Evolutionary conservation across 78 protist species (phyloP), one percentile per base, ranked within the genome.

Genomic region (Dictyostelium purpureum): DNA sequence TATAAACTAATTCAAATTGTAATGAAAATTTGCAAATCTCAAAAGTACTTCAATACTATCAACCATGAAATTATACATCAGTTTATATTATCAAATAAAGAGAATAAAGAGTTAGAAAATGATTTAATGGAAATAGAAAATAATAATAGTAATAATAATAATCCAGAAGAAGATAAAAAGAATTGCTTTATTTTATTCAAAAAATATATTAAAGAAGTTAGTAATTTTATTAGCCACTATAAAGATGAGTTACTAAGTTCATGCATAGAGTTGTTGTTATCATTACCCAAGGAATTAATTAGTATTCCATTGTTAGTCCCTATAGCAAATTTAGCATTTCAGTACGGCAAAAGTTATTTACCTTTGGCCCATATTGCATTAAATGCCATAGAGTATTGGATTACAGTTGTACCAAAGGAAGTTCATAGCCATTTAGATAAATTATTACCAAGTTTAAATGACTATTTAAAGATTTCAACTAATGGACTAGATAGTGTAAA

Each of bases 221-320:
- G 77, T 38, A 56, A 28, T 42, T 43, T 56, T 10, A 14, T 80
- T 18, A 40, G 43, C 7, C 92, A 88, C 21, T 96, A 37, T 45
- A 81, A 75, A 28, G 97, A 87, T 73, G 98, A 96, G 77, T 66
- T 96, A 35, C 54, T 96, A 38, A n/a, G 87, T 18, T 47, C 96
- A 5, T 57, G 88, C n/a, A 59, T 94, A 12, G 49, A 82, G 37
- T 47, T 85, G 28, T 24, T 96, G 21, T 74, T 94, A 31, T 43
- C 97, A 1, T 12, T 57, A 16, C 98, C 98, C 40, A 33, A 38
- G 16, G 70, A 45, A 33, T 21, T 96, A 6, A 63, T 92, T 24
- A 26, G 43, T 21, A 42, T 61, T 16, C 38, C 63, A 11, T 10
- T 43, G 7, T 21, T 94, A 7, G 63, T 93, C 0, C 94, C 95